Evolutionary conservation across 2,329 filamentous ascomycete genomes (phyloP).

Genomic region (Penicillium sp.): DNA sequence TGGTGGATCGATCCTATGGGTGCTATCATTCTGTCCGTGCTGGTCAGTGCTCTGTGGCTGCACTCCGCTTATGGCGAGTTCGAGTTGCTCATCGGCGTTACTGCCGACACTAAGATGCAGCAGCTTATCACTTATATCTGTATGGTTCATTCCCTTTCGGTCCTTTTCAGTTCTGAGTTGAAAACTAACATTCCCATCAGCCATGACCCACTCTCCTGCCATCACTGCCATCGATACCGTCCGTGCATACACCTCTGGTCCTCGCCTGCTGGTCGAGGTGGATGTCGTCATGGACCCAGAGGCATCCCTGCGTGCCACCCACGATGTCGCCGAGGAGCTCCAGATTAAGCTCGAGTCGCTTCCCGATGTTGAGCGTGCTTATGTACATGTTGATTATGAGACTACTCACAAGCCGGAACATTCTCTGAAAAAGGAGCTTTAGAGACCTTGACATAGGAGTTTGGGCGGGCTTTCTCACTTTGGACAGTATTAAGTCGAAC

Average conservation of each 20-base stretch:
- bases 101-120: constrained; percentile 73
- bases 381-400: constrained; percentile 96
- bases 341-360: constrained; percentile 90
- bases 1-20: constrained; percentile 97
- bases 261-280: constrained; percentile 84
- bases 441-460: constrained; percentile 1
- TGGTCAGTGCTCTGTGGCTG: constrained; percentile 75
- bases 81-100: constrained; percentile 79
- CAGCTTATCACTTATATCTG: constrained; percentile 94
- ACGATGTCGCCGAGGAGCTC: constrained; percentile 87
- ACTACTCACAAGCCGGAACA: constrained; percentile 90
- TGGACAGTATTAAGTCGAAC: background rate
- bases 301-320: constrained; percentile 64
- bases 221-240: constrained; percentile 90
- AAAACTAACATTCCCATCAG: constrained; percentile 25
- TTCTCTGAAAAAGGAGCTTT: constrained; percentile 58
- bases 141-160: constrained; percentile 31
- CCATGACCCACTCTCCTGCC: constrained; percentile 73
- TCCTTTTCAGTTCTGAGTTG: background rate
- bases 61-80: constrained; percentile 82
- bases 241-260: constrained; percentile 80
- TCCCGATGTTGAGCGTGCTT: constrained; percentile 84
- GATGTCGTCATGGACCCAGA: constrained; percentile 86
- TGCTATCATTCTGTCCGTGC: constrained; percentile 68
- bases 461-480: background rate